These are phyloP conservation scores for Clarireedia sp. DNA, from an alignment of 2,329 filamentous ascomycete species.

Conservation along the genomic window DNA sequence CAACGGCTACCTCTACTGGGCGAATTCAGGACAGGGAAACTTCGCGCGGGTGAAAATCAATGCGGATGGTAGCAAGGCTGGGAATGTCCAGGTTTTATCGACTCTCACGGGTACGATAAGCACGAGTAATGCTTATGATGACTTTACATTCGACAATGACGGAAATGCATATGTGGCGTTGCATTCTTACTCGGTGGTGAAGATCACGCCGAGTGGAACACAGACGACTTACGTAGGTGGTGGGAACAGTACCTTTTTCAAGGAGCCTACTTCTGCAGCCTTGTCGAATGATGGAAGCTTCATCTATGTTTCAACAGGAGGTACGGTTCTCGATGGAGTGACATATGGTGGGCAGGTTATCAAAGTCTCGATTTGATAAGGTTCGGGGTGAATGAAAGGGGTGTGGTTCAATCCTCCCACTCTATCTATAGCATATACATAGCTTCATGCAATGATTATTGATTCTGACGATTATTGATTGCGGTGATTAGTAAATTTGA, in stretches of 20 bases:
- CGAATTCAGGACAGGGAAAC: slow-evolving; percentile 16
- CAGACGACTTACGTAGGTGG: slow-evolving; percentile 2
- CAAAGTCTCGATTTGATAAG: not conserved
- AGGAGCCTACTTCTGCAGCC: not conserved
- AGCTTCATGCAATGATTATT: too few relatives aligned
- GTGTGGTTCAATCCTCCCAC: too few relatives aligned
- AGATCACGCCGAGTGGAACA: slow-evolving; percentile 5
- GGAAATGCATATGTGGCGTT: slow-evolving; percentile 14
- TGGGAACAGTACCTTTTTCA: not conserved
- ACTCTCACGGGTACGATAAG: not conserved
- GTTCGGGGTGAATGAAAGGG: not conserved
- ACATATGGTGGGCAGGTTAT: not conserved
- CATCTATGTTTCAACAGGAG: not conserved
- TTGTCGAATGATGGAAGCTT: not conserved
- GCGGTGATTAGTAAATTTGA: too few relatives aligned
- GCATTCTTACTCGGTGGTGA: slow-evolving; percentile 13
- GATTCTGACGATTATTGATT: too few relatives aligned
- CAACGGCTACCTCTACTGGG: slow-evolving; percentile 21
- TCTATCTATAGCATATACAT: too few relatives aligned
- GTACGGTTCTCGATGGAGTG: not conserved
- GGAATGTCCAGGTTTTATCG: slow-evolving; percentile 8
- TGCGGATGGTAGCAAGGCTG: slow-evolving; percentile 5
- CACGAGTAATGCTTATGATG: slow-evolving; percentile 9
- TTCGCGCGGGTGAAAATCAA: slow-evolving; percentile 14
- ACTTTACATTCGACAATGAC: slow-evolving; percentile 10